A percentile compares a stretch with the other conserved stretches of the same genome.
phyloP scores from a whole-genome alignment of 2,329 filamentous ascomycete genomes.

The Pseudocercospora musae region DNA sequence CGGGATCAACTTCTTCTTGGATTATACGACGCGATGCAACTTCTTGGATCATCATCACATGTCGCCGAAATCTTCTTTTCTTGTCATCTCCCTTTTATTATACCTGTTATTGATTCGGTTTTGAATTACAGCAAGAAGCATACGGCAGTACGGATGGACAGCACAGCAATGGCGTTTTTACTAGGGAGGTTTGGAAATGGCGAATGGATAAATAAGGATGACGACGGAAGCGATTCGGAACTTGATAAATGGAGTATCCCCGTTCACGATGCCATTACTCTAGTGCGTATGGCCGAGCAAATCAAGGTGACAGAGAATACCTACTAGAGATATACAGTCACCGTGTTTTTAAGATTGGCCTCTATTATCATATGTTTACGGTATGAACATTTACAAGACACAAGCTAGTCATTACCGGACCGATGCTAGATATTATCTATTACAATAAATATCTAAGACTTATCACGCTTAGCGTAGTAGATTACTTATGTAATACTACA shows the following conservation, averaged over 20 bases:
- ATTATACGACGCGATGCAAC: not conserved
- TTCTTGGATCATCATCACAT: not conserved
- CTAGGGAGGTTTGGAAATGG: not conserved
- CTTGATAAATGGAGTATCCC: not conserved
- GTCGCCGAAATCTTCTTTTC: not conserved
- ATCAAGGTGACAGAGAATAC: not conserved
- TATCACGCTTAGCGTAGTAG: too few species aligned
- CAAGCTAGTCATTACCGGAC: too few species aligned
- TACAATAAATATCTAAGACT: too few species aligned
- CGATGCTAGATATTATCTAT: too few species aligned
- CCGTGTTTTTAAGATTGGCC: too few species aligned
- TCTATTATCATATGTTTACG: too few species aligned
- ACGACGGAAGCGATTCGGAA: not conserved
- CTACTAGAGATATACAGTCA: too few species aligned
- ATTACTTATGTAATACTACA: too few species aligned
- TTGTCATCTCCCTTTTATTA: not conserved
- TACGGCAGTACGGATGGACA: not conserved
- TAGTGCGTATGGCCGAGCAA: not conserved
- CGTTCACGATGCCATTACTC: not conserved
- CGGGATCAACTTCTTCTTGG: not conserved
- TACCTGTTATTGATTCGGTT: not conserved
- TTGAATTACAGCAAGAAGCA: not conserved
- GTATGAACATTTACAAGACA: too few species aligned
- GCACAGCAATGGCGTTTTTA: conserved; percentile 1
- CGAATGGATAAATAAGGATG: not conserved